A percentile compares a stretch with the other conserved stretches of the same genome.
phyloP scores from a whole-genome alignment of 116 monocot genomes.

The Iris pallida region DNA sequence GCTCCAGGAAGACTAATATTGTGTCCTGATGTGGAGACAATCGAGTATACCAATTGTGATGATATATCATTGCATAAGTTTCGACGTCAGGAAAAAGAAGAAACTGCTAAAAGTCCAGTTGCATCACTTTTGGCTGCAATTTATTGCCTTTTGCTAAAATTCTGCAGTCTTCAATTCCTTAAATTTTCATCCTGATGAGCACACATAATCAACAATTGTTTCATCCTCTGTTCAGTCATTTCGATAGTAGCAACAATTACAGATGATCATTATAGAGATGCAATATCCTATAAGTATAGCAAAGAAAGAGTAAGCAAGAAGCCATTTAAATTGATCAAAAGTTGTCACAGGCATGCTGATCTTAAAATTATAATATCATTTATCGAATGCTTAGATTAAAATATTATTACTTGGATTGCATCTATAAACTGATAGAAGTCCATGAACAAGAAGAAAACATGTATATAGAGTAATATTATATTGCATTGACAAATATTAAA shows the following conservation, averaged over 20 bases:
- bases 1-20: constrained; percentile 3
- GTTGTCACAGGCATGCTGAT: not conserved
- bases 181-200: not conserved
- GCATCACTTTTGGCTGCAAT: not conserved
- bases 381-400: not conserved
- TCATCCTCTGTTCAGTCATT: too few relatives aligned
- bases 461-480: constrained; percentile 24
- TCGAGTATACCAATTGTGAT: not conserved
- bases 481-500: too few relatives aligned
- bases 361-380: not conserved
- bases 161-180: not conserved
- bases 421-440: not conserved
- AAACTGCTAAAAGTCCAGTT: not conserved
- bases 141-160: not conserved
- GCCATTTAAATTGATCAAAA: not conserved
- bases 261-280: constrained; percentile 2
- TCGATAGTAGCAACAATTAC: not conserved
- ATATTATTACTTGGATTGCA: not conserved
- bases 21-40: not conserved
- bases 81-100: not conserved
- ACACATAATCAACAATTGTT: not conserved
- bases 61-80: not conserved
- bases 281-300: not conserved
- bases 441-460: not conserved
- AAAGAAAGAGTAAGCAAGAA: not conserved